Percentiles rank a stretch among this genome's conserved stretches.
phyloP scores from a whole-genome alignment of 2,329 filamentous ascomycete species.

The Colletotrichum navitas region DNA sequence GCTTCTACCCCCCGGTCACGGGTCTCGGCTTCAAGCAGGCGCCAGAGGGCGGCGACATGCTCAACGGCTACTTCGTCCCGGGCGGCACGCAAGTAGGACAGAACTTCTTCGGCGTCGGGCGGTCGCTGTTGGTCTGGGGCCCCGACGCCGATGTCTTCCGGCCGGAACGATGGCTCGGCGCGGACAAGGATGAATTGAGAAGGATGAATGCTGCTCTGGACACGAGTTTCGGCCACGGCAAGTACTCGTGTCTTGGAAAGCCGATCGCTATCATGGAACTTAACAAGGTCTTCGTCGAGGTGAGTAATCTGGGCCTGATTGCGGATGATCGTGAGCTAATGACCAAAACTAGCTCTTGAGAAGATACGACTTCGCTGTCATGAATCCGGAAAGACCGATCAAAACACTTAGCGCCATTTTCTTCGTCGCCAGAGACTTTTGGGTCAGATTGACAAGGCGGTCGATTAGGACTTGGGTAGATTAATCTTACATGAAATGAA shows the following conservation, averaged over 20 bases:
- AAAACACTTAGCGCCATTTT: conserved; percentile 51
- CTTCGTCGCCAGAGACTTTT: conserved; percentile 53
- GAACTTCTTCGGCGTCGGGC: conserved; percentile 67
- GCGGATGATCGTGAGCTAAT: neutral
- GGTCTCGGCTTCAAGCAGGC: conserved; percentile 66
- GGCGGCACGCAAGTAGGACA: conserved; percentile 66
- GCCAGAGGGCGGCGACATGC: conserved; percentile 63
- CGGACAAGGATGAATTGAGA: conserved; percentile 47
- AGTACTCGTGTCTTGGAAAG: conserved; percentile 60
- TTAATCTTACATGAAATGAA: too few species aligned
- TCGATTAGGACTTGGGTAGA: neutral
- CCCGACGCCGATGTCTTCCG: conserved; percentile 66
- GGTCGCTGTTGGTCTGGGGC: conserved; percentile 66
- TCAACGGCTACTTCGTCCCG: conserved; percentile 64
- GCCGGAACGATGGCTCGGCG: conserved; percentile 68
- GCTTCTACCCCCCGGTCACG: conserved; percentile 67
- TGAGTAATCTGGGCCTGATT: conserved; percentile 45
- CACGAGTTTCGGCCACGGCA: conserved; percentile 60
- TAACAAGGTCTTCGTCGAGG: conserved; percentile 62
- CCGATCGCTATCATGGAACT: conserved; percentile 62
- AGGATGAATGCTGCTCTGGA: conserved; percentile 56
- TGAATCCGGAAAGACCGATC: conserved; percentile 52
- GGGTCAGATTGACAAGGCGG: conserved; percentile 48
- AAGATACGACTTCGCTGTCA: conserved; percentile 51
- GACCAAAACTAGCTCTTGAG: conserved; percentile 47